Conservation (phyloP, 371 early-diverging fungal genomes). For the Lichtheimia ornata region DNA sequence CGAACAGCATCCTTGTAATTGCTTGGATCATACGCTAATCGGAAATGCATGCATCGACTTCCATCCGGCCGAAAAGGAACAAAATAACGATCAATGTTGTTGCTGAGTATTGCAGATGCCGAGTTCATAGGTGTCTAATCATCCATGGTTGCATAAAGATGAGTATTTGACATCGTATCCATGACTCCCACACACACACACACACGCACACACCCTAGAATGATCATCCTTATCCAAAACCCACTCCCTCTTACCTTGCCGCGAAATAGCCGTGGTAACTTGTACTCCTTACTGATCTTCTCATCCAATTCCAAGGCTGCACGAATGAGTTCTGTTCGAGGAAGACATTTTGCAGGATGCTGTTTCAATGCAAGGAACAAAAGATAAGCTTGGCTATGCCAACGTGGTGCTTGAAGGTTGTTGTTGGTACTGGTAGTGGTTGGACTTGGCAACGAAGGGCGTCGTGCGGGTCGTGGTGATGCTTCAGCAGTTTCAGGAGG, state of each 20-base stretch:
- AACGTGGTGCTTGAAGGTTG: conserved; percentile 67
- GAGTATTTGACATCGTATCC: too few species aligned
- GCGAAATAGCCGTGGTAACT: conserved; percentile 73
- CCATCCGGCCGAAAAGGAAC: conserved; percentile 67
- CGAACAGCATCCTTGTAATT: conserved; percentile 68
- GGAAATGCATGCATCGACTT: conserved; percentile 67
- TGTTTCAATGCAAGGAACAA: conserved; percentile 78
- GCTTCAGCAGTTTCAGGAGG: neutral
- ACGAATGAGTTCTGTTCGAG: conserved; percentile 71
- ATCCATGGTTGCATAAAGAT: neutral
- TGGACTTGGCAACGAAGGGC: neutral
- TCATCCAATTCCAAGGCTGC: conserved; percentile 72
- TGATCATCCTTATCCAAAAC: too few species aligned
- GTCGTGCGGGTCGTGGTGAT: neutral
- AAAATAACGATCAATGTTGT: conserved; percentile 80
- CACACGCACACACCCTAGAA: too few species aligned
- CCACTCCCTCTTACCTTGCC: conserved; percentile 62
- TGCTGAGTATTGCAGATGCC: conserved; percentile 76
- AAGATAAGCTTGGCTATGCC: conserved; percentile 86
- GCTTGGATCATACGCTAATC: conserved; percentile 73
- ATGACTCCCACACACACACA: too few species aligned
- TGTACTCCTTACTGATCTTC: conserved; percentile 64
- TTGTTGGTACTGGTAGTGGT: conserved; percentile 16
- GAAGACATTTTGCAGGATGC: conserved; percentile 60
- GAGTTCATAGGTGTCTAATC: conserved; percentile 78